Evolutionary conservation across 1,284 basidiomycete species (phyloP), one percentile per base, ranked within the genome.

Genomic region (Cystobasidium pallidum): DNA sequence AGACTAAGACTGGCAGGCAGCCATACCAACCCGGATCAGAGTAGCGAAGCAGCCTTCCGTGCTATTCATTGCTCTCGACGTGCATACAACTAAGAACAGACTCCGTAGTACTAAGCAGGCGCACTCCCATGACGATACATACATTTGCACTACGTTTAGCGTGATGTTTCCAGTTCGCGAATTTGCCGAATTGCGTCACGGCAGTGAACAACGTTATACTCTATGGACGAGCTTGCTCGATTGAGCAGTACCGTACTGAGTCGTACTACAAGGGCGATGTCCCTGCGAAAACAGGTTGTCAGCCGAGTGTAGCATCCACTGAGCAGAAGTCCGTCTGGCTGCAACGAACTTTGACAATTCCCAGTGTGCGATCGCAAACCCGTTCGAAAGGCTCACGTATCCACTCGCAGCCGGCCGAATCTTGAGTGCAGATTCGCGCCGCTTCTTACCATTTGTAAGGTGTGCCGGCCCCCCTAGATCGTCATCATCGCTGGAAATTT

Each of bases 181-280:
- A 84, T 81, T 49, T 81, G 77, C 59, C 82, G 79, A 0, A 86
- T 81, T 2, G 84, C 84, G 28, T 83, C 81, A 13, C 84, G 80
- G 80, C 97, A 89, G 81, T 91, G 92, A 24, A 92, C 89, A 4
- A 97, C 88, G 78, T 98, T 98, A 82, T 92, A 95, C 80, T 97
- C 94, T 52, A 97, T 86, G 74, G 94, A 84, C 19, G 91, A 92
- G 26, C 91, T 84, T 74, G 89, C 85, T 67, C 86, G 85, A 68
- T 92, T 88, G 79, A 88, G 93, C 19, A 91, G 88, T 51, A 87
- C 84, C 1, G 91, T 91, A 21, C 91, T 89, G 15, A 96, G 81
- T 57, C 95, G 82, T 1, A 90, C 89, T 55, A 97, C 85, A 47
- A 98, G 84, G 0, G 91, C 92, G 3, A 97, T 80, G 47, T 83